These are phyloP conservation scores for Lentinula boryana DNA, from an alignment of 768 basidiomycete genomes.

Conservation along the genomic window DNA sequence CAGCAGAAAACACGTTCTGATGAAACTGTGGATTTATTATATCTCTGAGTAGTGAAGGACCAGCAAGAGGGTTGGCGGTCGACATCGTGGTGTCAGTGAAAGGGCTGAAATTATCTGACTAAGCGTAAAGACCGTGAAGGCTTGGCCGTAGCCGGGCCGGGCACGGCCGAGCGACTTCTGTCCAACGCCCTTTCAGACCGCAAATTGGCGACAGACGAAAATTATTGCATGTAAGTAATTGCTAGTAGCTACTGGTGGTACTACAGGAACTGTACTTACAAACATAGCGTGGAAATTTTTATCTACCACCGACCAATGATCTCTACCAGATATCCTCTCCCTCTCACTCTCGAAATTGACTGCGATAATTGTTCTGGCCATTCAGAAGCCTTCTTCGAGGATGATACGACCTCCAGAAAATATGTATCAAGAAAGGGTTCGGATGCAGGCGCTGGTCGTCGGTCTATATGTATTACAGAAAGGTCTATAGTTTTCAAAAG, in stretches of 20 bases:
- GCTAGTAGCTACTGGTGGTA: too few species aligned
- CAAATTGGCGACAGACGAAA: too few species aligned
- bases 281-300: background rate
- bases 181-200: too few species aligned
- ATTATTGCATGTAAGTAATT: too few species aligned
- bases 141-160: background rate
- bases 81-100: conserved; percentile 21
- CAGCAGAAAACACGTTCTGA: conserved; percentile 84
- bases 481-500: conserved; percentile 21
- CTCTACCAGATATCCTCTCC: conserved; percentile 13
- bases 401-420: conserved; percentile 51
- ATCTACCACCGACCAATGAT: conserved; percentile 48
- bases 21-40: conserved; percentile 88
- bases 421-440: conserved; percentile 55
- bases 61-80: conserved; percentile 45
- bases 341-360: background rate
- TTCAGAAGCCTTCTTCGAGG: background rate
- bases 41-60: conserved; percentile 57
- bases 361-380: background rate
- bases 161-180: background rate
- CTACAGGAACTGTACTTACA: background rate
- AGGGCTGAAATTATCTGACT: background rate
- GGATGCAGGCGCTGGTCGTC: conserved; percentile 46
- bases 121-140: background rate
- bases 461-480: conserved; percentile 49